Conservation (phyloP, 2,329 filamentous ascomycete species). For the Trichoderma brevicompactum region DNA sequence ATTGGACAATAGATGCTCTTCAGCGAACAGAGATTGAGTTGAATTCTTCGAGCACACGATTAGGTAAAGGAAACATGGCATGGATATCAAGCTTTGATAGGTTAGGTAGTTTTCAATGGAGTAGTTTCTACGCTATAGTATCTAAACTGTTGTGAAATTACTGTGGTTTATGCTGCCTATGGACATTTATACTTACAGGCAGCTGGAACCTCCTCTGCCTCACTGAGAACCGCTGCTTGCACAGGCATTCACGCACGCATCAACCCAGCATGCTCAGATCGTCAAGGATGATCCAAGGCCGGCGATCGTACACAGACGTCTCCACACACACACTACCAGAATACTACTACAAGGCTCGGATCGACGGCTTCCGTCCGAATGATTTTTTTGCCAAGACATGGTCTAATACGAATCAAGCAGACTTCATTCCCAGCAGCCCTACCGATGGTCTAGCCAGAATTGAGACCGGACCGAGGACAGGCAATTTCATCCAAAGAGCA, state of each 20-base stretch:
- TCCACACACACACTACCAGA: too few species aligned
- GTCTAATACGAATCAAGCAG: too few species aligned
- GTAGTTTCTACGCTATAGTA: neutral
- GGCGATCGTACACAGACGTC: neutral
- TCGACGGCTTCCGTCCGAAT: neutral
- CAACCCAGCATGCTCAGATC: neutral
- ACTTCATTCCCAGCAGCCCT: too few species aligned
- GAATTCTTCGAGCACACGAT: neutral
- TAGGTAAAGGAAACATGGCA: too few species aligned
- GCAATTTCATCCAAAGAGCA: neutral
- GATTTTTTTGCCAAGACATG: neutral
- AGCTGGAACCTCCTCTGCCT: neutral
- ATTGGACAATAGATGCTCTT: neutral
- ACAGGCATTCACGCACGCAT: neutral
- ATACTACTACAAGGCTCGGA: neutral
- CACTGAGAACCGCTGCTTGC: too few species aligned
- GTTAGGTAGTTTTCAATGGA: too few species aligned
- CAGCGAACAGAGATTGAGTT: neutral
- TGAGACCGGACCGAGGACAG: neutral
- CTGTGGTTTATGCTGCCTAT: neutral
- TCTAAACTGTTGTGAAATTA: neutral
- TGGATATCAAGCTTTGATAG: too few species aligned
- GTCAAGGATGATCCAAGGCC: neutral
- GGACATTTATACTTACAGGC: neutral
- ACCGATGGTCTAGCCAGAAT: neutral